Base-by-base conservation (phyloP, 371 early-diverging fungal genomes). In the Zancudomyces culisetae region DNA sequence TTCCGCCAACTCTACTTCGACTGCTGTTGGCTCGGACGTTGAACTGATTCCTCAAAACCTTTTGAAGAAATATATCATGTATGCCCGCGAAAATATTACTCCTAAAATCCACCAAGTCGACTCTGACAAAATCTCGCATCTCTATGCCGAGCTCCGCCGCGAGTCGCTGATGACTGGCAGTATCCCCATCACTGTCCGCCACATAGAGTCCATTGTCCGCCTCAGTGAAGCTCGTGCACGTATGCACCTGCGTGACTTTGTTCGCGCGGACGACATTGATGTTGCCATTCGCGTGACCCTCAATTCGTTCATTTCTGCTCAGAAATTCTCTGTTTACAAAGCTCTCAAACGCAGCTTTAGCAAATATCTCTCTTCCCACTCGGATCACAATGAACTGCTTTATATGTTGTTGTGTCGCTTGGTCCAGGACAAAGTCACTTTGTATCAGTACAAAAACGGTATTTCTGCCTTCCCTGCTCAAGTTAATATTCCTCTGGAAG, bases 111-210 rank as follows among this genome's bases (percentile, higher is more conserved):
- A 82, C 21, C 78, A 87, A 54, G 74, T 97, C 46, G 96, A 96
- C 26, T 83, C 89, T 2, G 81, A 84, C 43, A 85, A 84, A 63
- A 71, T 99, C 54, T 79, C 82, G 60, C 81, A 79, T 48, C 90
- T 95, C 61, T 99, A 98, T 65, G 74, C 91, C 0, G 92, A 96
- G 62, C 77, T 99, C 47, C 79, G 99, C 42, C 81, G 83, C 53
- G 96, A 92, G 66, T 93, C 98, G 0, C 63, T 87, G 48, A 70
- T 72, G n/a, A 77, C 61, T 52, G 96, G 89, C 15, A 78, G 87
- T 56, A 85, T 98, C 57, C 98, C 99, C 2, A 97, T 98, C 58
- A 99, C 99, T 3, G 98, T 97, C 8, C 89, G 99, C 67, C 94
- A 97, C 72, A 70, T 98, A 50, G 99, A 99, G 69, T 86, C 92